Evolutionary conservation across 371 early-diverging fungal species (phyloP).

Genomic region (Circinella umbellata): DNA sequence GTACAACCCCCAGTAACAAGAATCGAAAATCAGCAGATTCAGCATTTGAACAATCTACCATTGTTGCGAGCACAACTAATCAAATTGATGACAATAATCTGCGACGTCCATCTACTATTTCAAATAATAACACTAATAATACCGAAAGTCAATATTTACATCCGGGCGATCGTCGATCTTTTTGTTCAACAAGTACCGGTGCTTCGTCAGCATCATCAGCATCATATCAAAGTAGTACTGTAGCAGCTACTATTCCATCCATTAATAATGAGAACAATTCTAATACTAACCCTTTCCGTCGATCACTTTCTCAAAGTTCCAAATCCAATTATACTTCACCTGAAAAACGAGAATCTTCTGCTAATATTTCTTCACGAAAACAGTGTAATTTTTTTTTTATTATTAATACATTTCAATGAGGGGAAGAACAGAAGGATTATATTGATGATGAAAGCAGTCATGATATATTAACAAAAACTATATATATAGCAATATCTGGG

Average conservation of each 20-base stretch:
- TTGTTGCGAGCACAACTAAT: neutral
- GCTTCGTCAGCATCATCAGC: neutral
- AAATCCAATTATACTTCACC: neutral
- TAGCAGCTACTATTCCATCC: neutral
- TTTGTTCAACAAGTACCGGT: neutral
- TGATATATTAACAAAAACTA: too few species aligned
- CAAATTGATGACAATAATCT: neutral
- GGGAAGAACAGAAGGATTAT: too few species aligned
- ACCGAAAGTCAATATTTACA: neutral
- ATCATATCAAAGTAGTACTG: neutral
- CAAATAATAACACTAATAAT: neutral
- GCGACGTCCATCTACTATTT: neutral
- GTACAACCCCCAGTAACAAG: neutral
- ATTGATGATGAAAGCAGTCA: too few species aligned
- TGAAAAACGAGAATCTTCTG: neutral
- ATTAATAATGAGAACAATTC: neutral
- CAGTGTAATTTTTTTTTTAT: neutral
- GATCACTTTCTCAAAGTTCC: neutral
- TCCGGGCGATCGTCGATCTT: neutral
- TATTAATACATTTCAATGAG: too few species aligned
- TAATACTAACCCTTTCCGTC: neutral
- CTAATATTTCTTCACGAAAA: neutral
- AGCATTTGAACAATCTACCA: conserved; percentile 15
- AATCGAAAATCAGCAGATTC: conserved; percentile 9
- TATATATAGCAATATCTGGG: neutral